Evolutionary conservation across 257 asterid species (phyloP), one percentile per base, ranked within the genome.

Genomic region (Jasminum sambac): DNA sequence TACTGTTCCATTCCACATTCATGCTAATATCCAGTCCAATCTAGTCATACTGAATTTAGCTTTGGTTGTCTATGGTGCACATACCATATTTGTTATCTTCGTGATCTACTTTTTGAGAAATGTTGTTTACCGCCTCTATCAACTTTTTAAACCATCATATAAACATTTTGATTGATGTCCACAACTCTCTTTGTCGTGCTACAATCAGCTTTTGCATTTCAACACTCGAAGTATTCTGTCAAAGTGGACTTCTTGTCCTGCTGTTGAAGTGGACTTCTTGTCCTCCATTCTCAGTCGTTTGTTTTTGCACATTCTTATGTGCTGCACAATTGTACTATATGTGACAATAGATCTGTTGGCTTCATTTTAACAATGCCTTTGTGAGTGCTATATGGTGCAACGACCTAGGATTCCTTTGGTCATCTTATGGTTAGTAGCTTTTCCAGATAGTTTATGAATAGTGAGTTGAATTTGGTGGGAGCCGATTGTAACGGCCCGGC

Each of bases 41-140:
- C 19, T 12, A 68, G 26, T n/a, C 50, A 59, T 46, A 8, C 36
- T 23, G 8, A 55, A 52, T 66, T 76, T 70, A 13, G 64, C 65
- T 75, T 78, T 19, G 14, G 68, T 14, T 55, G 25, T 55, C 9
- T 65, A 46, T 65, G 24, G 12, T 72, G 55, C 23, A 38, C 66
- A 44, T 38, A 36, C 64, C 30, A 11, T 44, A 17, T 41, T 21
- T 55, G 62, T 17, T 8, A 16, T 12, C 2, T 52, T 8, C 11
- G 21, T 17, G 17, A 52, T 2, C 60, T 17, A 52, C 26, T 19
- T 52, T 12, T 17, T 52, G 19, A 8, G 61, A 52, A 8, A 52
- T 52, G 11, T 24, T 17, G 11, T n/a, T 55, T 26, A 13, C 1
- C 62, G 14, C 23, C 11, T 11, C 9, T 11, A 19, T n/a, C 59